phyloP scores from a whole-genome alignment of 2,329 filamentous ascomycete species.

The Dryadomyces quercivorus region DNA sequence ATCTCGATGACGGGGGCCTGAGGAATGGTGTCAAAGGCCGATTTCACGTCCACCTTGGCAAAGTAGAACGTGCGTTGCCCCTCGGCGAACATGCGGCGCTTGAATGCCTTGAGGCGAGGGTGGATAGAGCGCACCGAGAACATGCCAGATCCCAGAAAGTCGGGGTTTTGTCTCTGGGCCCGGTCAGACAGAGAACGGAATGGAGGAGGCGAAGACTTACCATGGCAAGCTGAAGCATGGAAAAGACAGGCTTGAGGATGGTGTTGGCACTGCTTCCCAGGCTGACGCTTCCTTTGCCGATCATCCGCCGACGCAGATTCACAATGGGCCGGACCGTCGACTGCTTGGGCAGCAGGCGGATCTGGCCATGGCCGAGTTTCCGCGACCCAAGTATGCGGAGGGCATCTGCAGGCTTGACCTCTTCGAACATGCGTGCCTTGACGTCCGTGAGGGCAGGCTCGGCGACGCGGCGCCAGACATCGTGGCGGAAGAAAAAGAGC shows the following conservation, averaged over 20 bases:
- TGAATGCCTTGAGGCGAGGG: conserved; percentile 58
- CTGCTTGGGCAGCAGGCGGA: conserved; percentile 75
- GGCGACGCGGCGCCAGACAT: conserved; percentile 70
- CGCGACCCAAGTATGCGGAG: conserved; percentile 46
- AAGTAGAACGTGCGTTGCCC: conserved; percentile 53
- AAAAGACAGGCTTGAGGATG: conserved; percentile 55
- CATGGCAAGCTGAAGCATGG: conserved; percentile 68
- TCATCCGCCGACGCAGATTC: conserved; percentile 60
- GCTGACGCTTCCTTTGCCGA: conserved; percentile 36
- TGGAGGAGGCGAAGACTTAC: conserved; percentile 23
- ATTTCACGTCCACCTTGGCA: conserved; percentile 81
- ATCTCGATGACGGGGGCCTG: conserved; percentile 61
- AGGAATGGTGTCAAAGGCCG: conserved; percentile 92
- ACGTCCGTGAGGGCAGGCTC: conserved; percentile 59
- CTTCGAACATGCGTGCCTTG: conserved; percentile 65
- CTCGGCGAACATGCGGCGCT: conserved; percentile 28
- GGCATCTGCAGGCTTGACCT: conserved; percentile 49
- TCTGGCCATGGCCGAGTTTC: conserved; percentile 60
- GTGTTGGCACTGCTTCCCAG: conserved; percentile 56
- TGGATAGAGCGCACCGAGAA: conserved; percentile 77
- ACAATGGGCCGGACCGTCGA: conserved; percentile 69
- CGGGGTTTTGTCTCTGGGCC: conserved; percentile 26
- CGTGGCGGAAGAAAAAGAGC: conserved; percentile 89
- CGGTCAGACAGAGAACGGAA: not conserved
- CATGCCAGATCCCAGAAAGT: conserved; percentile 62